Conservation (phyloP, 768 basidiomycete species). For the Russula vinacea region DNA sequence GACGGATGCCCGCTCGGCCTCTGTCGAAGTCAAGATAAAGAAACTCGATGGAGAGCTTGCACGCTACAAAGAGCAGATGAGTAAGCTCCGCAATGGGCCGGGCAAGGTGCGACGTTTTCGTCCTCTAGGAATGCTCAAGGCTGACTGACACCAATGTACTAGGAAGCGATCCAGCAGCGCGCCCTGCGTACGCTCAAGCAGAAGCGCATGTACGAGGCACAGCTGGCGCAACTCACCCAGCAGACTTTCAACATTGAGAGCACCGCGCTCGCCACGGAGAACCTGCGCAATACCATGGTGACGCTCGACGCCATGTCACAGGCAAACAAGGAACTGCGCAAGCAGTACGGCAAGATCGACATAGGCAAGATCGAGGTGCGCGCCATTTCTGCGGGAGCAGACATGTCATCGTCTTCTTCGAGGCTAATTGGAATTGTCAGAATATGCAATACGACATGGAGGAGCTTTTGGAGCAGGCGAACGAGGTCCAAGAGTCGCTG, state of each 20-base stretch:
- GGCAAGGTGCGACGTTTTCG: slow-evolving; percentile 71
- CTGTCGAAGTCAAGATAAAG: slow-evolving; percentile 94
- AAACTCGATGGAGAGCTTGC: slow-evolving; percentile 92
- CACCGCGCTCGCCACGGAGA: slow-evolving; percentile 93
- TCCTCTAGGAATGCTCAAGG: background rate
- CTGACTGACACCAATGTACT: slow-evolving; percentile 36
- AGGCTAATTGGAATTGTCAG: slow-evolving; percentile 41
- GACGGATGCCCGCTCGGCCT: slow-evolving; percentile 84
- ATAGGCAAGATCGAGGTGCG: slow-evolving; percentile 97
- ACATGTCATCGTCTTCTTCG: background rate
- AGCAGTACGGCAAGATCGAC: slow-evolving; percentile 96
- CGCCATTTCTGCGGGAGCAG: background rate
- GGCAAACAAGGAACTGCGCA: slow-evolving; percentile 94
- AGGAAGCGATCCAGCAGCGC: slow-evolving; percentile 93
- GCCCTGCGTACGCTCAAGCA: slow-evolving; percentile 91
- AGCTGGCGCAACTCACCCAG: slow-evolving; percentile 85
- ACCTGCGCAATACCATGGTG: slow-evolving; percentile 97
- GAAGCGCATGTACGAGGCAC: slow-evolving; percentile 93
- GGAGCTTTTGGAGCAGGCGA: slow-evolving; percentile 92
- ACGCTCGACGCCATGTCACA: slow-evolving; percentile 94
- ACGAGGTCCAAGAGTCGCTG: slow-evolving; percentile 94
- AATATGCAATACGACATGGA: slow-evolving; percentile 98
- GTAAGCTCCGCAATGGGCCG: slow-evolving; percentile 87
- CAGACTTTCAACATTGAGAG: slow-evolving; percentile 99
- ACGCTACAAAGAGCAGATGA: slow-evolving; percentile 94